These are phyloP conservation scores for Thuja plicata DNA, from an alignment of 83 land plant genomes.

Conservation along the genomic window DNA sequence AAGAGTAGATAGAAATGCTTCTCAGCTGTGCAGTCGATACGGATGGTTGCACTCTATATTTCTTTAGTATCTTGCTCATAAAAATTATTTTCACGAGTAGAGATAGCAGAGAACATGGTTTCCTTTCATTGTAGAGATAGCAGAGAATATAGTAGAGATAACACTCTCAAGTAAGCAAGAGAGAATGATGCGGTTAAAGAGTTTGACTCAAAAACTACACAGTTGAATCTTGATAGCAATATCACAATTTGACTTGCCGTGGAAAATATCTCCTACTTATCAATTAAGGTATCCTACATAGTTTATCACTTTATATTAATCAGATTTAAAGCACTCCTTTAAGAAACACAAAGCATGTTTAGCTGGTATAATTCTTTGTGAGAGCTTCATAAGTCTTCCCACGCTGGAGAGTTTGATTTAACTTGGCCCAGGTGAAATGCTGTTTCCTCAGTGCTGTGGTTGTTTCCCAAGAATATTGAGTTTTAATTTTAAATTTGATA, in stretches of 20 bases:
- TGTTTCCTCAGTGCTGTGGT: background rate
- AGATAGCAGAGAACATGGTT: background rate
- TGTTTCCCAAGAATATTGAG: background rate
- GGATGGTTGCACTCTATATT: background rate
- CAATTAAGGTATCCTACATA: background rate
- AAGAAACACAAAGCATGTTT: no score
- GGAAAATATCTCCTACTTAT: no score
- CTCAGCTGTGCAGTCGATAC: background rate
- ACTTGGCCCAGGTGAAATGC: background rate
- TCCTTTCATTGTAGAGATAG: background rate
- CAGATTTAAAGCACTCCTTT: background rate
- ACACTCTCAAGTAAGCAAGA: background rate
- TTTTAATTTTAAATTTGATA: background rate
- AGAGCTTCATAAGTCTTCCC: background rate
- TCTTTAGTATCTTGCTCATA: background rate
- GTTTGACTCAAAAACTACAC: no score
- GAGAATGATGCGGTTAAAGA: background rate
- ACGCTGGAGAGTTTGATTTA: background rate
- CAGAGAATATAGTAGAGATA: no score
- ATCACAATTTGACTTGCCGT: no score
- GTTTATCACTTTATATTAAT: background rate
- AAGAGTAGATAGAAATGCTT: background rate
- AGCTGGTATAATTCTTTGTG: background rate
- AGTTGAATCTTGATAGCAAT: no score
- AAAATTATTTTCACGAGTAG: background rate